A percentile compares a stretch with the other conserved stretches of the same genome.
Conservation (phyloP, 2,329 filamentous ascomycete species). For the Diaporthe sp. region DNA sequence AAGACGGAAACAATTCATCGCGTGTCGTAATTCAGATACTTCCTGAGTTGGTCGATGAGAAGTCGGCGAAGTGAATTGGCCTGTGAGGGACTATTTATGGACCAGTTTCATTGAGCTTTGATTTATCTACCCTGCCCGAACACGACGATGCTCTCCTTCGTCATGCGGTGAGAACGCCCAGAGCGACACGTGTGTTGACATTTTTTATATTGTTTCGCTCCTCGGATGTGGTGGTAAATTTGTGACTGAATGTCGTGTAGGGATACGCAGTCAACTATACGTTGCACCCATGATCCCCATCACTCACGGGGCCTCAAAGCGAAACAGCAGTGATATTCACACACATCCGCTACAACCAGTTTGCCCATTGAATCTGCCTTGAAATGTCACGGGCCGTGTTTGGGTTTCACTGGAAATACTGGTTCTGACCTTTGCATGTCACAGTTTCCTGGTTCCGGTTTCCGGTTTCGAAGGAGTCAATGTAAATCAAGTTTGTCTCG, state of each 20-base stretch:
- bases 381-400: too few species aligned
- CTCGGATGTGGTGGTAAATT: not conserved
- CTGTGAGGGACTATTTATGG: not conserved
- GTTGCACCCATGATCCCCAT: not conserved
- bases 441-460: not conserved
- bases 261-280: not conserved
- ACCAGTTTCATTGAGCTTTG: not conserved
- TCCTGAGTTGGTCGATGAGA: not conserved
- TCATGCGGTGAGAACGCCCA: not conserved
- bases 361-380: too few species aligned
- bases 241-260: not conserved
- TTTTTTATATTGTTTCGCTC: not conserved
- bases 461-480: not conserved
- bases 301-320: not conserved
- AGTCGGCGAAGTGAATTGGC: too few species aligned
- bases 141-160: not conserved
- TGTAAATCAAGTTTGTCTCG: too few species aligned
- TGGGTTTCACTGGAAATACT: not conserved
- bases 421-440: not conserved
- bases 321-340: not conserved
- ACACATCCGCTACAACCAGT: too few species aligned
- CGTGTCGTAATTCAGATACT: too few species aligned
- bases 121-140: not conserved
- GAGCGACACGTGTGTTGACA: not conserved
- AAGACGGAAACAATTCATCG: not conserved